Evolutionary conservation across 805 yeast species (phyloP).

Genomic region (Suhomyces sp.): DNA sequence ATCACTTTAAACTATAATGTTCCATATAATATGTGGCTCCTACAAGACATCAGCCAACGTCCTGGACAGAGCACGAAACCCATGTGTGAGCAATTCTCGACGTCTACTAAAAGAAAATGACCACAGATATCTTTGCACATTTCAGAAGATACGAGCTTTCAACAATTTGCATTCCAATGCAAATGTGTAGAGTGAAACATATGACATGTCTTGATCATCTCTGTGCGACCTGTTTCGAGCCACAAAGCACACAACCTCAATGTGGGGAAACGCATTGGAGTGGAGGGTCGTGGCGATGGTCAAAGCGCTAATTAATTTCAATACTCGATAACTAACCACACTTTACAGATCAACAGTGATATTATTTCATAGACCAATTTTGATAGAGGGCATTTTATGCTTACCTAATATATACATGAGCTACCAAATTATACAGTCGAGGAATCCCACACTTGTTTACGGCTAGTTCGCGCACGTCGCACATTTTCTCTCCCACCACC

Average conservation of each 20-base stretch:
- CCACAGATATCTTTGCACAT: too few relatives aligned
- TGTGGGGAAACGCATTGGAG: too few relatives aligned
- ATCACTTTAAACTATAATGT: neutral
- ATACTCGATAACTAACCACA: neutral
- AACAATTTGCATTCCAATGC: too few relatives aligned
- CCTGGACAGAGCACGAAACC: neutral
- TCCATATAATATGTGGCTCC: neutral
- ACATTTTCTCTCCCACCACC: neutral
- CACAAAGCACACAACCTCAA: too few relatives aligned
- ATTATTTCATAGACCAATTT: neutral
- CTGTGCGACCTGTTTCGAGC: too few relatives aligned
- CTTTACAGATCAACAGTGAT: neutral
- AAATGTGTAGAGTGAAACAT: neutral
- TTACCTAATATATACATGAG: neutral
- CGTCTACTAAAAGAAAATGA: neutral
- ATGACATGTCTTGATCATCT: too few relatives aligned
- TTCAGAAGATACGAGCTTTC: too few relatives aligned
- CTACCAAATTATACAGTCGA: neutral
- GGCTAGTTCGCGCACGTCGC: neutral
- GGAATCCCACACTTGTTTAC: neutral
- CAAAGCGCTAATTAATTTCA: too few relatives aligned
- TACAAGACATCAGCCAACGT: neutral
- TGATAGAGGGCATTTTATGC: neutral
- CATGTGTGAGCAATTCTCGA: neutral
- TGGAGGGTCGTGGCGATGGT: too few relatives aligned